A percentile compares a stretch with the other conserved stretches of the same genome.
These are phyloP conservation scores for Thelephora ganbajun DNA, from an alignment of 768 basidiomycete species.

Conservation along the genomic window DNA sequence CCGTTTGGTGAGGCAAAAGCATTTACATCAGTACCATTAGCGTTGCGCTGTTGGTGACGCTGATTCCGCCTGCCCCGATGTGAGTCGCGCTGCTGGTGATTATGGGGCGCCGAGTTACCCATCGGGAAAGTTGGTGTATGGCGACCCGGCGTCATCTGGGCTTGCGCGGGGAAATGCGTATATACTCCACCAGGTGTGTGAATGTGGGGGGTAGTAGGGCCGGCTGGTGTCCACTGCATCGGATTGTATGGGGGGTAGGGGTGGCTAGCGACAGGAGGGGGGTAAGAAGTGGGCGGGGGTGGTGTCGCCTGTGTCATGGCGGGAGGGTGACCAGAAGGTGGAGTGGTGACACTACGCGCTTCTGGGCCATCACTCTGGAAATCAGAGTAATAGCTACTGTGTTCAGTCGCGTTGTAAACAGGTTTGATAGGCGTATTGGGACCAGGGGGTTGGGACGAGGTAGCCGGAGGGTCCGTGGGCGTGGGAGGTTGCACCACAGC, in stretches of 20 bases:
- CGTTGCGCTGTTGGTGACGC: background rate
- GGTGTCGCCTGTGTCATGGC: background rate
- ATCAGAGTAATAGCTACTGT: background rate
- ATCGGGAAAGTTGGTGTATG: background rate
- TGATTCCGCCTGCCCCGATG: background rate
- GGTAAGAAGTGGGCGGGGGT: too few relatives aligned
- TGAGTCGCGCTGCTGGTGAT: background rate
- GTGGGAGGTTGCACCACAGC: slow-evolving; percentile 19
- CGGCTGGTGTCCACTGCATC: background rate
- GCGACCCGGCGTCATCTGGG: background rate
- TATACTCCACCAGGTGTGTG: background rate
- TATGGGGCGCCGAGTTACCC: background rate
- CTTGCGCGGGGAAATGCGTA: background rate
- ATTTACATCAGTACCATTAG: background rate
- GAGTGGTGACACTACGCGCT: background rate
- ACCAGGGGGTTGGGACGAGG: slow-evolving; percentile 36
- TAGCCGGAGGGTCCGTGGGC: background rate
- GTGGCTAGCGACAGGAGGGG: background rate
- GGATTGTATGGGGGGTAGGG: background rate
- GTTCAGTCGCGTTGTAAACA: slow-evolving; percentile 26
- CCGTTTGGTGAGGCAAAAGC: too few relatives aligned
- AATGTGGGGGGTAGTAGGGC: background rate
- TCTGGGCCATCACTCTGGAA: background rate
- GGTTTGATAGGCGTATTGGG: slow-evolving; percentile 62
- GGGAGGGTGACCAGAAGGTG: background rate